Base-by-base conservation (phyloP, 371 early-diverging fungal genomes). In the Catenaria anguillulae region DNA sequence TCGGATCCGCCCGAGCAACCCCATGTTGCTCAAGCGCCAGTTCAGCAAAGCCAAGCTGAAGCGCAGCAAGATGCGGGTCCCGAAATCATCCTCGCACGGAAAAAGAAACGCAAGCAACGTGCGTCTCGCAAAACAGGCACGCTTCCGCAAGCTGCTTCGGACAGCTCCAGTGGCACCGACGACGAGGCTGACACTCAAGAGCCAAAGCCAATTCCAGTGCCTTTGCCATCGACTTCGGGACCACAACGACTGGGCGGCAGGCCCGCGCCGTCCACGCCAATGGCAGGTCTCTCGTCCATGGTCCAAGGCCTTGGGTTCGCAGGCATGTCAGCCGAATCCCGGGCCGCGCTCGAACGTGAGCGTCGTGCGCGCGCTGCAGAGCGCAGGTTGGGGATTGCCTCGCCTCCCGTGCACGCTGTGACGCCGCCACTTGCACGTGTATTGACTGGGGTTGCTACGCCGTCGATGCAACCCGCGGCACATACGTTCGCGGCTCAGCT, bases 331-430 rank as follows among this genome's bases (percentile, higher is more conserved):
- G 40, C 35, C 17, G 60, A 60, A n/a, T 5, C 24, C 21, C 60
- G 60, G 23, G 12, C 24, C 26, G 23, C 37, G 33, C 4, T 40
- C 8, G 40, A 34, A 26, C 60, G 60, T 0, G 60, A 60, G 26
- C 42, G 46, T 6, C 60, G 60, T 0, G 60, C 37, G 29, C 60
- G 60, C 21, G 37, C 60, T 24, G 60, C 60, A 6, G 60, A 37
- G 46, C 42, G 60, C 31, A 17, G 60, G 12, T 10, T 37, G 33
- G 23, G 19, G n/a, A 24, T 60, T 40, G 40, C 40, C 48, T 10
- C 48, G 48, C 48, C 15, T 46, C 4, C 5, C n/a, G 48, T 23
- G 23, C 48, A 46, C 23, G 48, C 23, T 10, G n/a, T 23, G 48
- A 4, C 23, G 4, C 19, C 15, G 40, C 17, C 40, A 10, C 40